A percentile compares a stretch with the other conserved stretches of the same genome.
Evolutionary conservation across 164 flowering plant genomes (phyloP).

Genomic region (Vitis cinerea): DNA sequence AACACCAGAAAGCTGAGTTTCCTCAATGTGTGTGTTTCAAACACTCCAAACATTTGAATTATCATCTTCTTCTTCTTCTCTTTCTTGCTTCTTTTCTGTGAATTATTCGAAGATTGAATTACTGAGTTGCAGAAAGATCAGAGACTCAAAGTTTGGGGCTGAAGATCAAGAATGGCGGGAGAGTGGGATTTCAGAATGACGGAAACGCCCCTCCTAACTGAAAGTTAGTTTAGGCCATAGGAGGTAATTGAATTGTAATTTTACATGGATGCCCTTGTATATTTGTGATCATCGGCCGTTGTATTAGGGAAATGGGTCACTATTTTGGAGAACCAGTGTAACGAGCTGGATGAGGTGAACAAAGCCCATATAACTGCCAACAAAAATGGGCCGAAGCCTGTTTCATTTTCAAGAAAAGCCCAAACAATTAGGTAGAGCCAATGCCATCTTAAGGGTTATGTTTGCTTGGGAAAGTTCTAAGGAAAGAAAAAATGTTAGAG

Average conservation of each 20-base stretch:
- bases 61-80: constrained; percentile 3
- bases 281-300: not conserved
- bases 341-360: not conserved
- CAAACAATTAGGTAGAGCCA: too few species aligned
- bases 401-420: too few species aligned
- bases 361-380: not conserved
- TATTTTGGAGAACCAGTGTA: too few species aligned
- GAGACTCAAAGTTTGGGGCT: not conserved
- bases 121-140: constrained; percentile 1
- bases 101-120: not conserved
- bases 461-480: too few species aligned
- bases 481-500: too few species aligned
- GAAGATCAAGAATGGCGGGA: constrained; percentile 15
- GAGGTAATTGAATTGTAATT: not conserved
- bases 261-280: not conserved
- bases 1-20: constrained; percentile 25
- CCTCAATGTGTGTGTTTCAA: constrained; percentile 8
- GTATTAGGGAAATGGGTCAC: not conserved
- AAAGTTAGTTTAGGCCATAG: not conserved
- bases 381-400: not conserved
- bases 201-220: not conserved
- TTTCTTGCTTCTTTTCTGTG: not conserved
- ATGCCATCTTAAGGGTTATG: too few species aligned
- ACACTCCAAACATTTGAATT: not conserved
- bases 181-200: not conserved